Percentiles rank a stretch among this genome's conserved stretches.
phyloP scores from a whole-genome alignment of 2,329 filamentous ascomycete genomes.

The Ascochyta clinopodiicola region DNA sequence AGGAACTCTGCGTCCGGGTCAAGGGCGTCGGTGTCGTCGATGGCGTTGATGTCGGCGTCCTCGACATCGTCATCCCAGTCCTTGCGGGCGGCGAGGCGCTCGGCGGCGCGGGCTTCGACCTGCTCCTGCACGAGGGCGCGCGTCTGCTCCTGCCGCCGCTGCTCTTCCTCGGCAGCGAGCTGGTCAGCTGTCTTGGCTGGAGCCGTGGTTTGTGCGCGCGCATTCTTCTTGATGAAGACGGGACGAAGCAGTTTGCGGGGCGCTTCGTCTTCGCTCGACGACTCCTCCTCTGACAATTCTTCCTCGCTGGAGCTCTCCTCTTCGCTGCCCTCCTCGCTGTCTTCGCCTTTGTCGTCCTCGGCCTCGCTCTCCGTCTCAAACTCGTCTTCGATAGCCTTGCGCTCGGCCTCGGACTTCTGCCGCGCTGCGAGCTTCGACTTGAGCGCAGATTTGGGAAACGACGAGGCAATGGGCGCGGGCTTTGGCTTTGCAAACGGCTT shows the following conservation, averaged over 20 bases:
- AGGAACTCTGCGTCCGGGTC: slow-evolving; percentile 89
- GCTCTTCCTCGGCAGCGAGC: slow-evolving; percentile 57
- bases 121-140: slow-evolving; percentile 88
- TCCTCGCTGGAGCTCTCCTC: slow-evolving; percentile 33
- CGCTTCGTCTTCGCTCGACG: slow-evolving; percentile 63
- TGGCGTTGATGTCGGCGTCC: slow-evolving; percentile 72
- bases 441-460: slow-evolving; percentile 55
- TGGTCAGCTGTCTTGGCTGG: slow-evolving; percentile 48
- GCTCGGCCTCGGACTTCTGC: slow-evolving; percentile 39
- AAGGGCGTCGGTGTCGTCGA: slow-evolving; percentile 87
- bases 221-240: slow-evolving; percentile 70
- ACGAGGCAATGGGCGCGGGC: slow-evolving; percentile 53
- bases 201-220: slow-evolving; percentile 55
- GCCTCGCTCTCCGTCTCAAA: slow-evolving; percentile 64
- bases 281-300: slow-evolving; percentile 58
- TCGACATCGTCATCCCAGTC: slow-evolving; percentile 79
- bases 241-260: slow-evolving; percentile 66
- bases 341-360: slow-evolving; percentile 21
- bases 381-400: slow-evolving; percentile 57
- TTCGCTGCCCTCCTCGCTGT: slow-evolving; percentile 19
- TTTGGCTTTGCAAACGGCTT: slow-evolving; percentile 43
- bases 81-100: slow-evolving; percentile 76
- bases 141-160: slow-evolving; percentile 71
- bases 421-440: slow-evolving; percentile 52
- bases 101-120: slow-evolving; percentile 79